Percentiles rank a stretch among this genome's conserved stretches.
phyloP scores from a whole-genome alignment of 2,329 filamentous ascomycete genomes.

The Exserohilum turcica region DNA sequence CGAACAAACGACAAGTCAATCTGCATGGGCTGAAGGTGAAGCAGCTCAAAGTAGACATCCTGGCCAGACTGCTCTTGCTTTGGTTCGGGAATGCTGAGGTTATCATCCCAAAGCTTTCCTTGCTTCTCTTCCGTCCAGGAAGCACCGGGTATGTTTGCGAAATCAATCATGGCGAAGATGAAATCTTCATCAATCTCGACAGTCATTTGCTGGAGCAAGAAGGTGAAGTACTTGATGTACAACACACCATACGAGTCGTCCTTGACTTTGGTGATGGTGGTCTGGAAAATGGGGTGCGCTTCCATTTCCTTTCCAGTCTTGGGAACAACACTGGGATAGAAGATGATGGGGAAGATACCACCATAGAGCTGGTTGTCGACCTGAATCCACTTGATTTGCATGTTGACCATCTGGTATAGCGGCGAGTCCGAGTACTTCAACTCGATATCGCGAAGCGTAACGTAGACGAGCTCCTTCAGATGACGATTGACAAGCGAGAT shows the following conservation, averaged over 20 bases:
- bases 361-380: slow-evolving; percentile 98
- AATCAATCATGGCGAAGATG: slow-evolving; percentile 93
- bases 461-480: slow-evolving; percentile 86
- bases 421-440: slow-evolving; percentile 92
- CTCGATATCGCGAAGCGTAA: slow-evolving; percentile 90
- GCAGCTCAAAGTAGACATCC: slow-evolving; percentile 96
- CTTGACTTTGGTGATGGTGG: slow-evolving; percentile 91
- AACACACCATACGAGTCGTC: slow-evolving; percentile 97
- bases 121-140: slow-evolving; percentile 84
- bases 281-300: slow-evolving; percentile 90
- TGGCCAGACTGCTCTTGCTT: slow-evolving; percentile 81
- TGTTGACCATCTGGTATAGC: slow-evolving; percentile 86
- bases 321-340: slow-evolving; percentile 96
- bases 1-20: slow-evolving; percentile 96
- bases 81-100: slow-evolving; percentile 89
- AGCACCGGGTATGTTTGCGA: slow-evolving; percentile 88
- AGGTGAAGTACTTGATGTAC: slow-evolving; percentile 96
- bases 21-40: slow-evolving; percentile 98
- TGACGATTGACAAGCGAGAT: slow-evolving; percentile 93
- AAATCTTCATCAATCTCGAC: slow-evolving; percentile 98
- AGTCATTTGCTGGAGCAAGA: slow-evolving; percentile 96
- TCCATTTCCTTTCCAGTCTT: slow-evolving; percentile 97
- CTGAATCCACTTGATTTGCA: slow-evolving; percentile 97
- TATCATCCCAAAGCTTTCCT: slow-evolving; percentile 86
- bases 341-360: slow-evolving; percentile 94